These are phyloP conservation scores for Septoria petroselini DNA, from an alignment of 2,329 filamentous ascomycete species.

Conservation along the genomic window DNA sequence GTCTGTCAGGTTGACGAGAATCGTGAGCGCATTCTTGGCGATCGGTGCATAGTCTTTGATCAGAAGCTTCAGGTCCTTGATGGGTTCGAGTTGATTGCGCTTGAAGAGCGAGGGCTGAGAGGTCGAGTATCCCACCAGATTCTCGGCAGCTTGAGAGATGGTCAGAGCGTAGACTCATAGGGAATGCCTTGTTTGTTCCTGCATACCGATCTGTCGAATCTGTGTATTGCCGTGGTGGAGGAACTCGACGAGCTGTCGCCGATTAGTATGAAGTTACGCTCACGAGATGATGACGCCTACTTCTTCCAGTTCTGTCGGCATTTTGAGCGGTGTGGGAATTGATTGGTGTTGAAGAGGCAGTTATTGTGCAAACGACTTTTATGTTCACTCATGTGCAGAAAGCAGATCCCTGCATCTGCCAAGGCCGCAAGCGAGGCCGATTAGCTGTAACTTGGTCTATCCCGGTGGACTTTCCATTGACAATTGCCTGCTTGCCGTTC, in stretches of 20 bases:
- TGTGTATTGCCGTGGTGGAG: slow-evolving; percentile 63
- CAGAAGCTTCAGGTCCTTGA: slow-evolving; percentile 84
- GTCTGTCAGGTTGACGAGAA: slow-evolving; percentile 80
- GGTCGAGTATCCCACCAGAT: slow-evolving; percentile 79
- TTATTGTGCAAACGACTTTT: slow-evolving; percentile 12
- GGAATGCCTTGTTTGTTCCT: slow-evolving; percentile 3
- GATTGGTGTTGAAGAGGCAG: not conserved
- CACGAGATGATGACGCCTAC: slow-evolving; percentile 30
- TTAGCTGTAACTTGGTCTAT: not conserved
- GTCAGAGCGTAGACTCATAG: slow-evolving; percentile 19
- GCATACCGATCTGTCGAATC: slow-evolving; percentile 72
- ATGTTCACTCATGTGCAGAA: slow-evolving; percentile 5
- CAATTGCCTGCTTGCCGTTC: not conserved
- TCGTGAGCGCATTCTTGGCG: slow-evolving; percentile 86
- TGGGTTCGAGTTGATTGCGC: slow-evolving; percentile 67
- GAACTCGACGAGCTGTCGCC: slow-evolving; percentile 16
- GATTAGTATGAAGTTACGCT: slow-evolving; percentile 19
- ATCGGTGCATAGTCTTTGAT: slow-evolving; percentile 86
- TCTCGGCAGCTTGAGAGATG: slow-evolving; percentile 65
- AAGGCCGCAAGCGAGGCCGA: not conserved
- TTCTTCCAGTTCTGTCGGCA: slow-evolving; percentile 53
- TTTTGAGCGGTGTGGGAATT: slow-evolving; percentile 26
- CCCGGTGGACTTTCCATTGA: not conserved
- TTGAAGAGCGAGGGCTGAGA: slow-evolving; percentile 81
- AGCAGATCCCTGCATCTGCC: not conserved